Evolutionary conservation across 306 rosid genomes (phyloP).

Genomic region (Acacia confusa): DNA sequence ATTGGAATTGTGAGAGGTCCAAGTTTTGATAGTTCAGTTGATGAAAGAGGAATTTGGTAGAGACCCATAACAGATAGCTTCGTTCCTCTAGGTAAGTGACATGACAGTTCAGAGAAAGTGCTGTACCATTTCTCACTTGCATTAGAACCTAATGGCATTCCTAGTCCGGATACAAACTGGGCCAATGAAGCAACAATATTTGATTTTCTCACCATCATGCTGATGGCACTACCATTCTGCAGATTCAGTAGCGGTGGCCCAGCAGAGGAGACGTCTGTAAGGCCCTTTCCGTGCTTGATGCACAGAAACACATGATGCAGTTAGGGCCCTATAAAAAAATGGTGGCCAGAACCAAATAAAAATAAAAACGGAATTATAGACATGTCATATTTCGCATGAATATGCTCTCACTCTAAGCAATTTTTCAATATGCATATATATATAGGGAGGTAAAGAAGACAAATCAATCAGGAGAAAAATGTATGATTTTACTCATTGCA

Average conservation of each 20-base stretch:
- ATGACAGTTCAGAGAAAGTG: constrained; percentile 73
- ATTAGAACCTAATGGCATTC: constrained; percentile 40
- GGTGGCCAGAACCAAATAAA: not conserved
- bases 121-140: constrained; percentile 46
- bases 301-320: constrained; percentile 25
- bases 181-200: constrained; percentile 78
- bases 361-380: not conserved
- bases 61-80: constrained; percentile 76
- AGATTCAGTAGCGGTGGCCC: constrained; percentile 82
- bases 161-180: constrained; percentile 59
- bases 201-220: constrained; percentile 72
- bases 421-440: not conserved
- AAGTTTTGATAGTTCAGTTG: constrained; percentile 36
- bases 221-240: constrained; percentile 68
- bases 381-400: not conserved
- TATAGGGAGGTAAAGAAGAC: not conserved
- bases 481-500: not conserved
- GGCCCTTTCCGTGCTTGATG: constrained; percentile 65
- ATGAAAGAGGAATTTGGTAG: constrained; percentile 48
- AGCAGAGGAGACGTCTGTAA: constrained; percentile 58
- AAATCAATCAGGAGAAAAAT: not conserved
- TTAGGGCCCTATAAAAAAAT: not conserved
- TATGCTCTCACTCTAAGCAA: not conserved
- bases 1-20: constrained; percentile 59
- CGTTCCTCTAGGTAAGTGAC: constrained; percentile 62